Conservation (phyloP, 225 moss, liverwort and hornwort genomes). For the Rhytidiadelphus loreus region DNA sequence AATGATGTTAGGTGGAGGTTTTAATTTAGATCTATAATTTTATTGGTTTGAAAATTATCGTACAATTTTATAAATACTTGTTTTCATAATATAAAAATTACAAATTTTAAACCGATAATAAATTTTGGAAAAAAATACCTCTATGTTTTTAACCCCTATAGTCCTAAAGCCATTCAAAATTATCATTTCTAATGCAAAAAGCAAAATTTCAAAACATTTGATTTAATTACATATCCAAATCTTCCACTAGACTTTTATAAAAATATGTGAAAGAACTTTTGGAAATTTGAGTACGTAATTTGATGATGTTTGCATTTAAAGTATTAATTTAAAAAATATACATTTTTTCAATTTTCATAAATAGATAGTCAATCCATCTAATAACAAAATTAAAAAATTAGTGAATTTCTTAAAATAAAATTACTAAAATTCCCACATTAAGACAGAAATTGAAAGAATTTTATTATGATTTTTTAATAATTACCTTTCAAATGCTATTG, state of each 20-base stretch:
- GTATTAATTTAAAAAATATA: too few species aligned
- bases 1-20: too few species aligned
- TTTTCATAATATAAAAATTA: background rate
- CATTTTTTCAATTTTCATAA: too few species aligned
- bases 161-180: background rate
- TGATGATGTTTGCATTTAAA: background rate
- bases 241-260: background rate
- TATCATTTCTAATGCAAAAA: background rate
- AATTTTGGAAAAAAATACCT: background rate
- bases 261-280: background rate
- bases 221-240: background rate
- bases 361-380: background rate
- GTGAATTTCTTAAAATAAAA: background rate
- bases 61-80: background rate
- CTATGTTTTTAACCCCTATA: rapidly evolving
- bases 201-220: background rate
- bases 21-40: too few species aligned
- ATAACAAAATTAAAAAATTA: too few species aligned
- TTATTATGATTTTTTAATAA: background rate
- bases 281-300: background rate
- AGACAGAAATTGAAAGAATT: background rate
- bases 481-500: background rate
- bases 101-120: background rate
- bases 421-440: rapidly evolving
- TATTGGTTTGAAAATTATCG: too few species aligned